These are phyloP conservation scores for Lepiota venenata DNA, from an alignment of 768 basidiomycete genomes.

Conservation along the genomic window DNA sequence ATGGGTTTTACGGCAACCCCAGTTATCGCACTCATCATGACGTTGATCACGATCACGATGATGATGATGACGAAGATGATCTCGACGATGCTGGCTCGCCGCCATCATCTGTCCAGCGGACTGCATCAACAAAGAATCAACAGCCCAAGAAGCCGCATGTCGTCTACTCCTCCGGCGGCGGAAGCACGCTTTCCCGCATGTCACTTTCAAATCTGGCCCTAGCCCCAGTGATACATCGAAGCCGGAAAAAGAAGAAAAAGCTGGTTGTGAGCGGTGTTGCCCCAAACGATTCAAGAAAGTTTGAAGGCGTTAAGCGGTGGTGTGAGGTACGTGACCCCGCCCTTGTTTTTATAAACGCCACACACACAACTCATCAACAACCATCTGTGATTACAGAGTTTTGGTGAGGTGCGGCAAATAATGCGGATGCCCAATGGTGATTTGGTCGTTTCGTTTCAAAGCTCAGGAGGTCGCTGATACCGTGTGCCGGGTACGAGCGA, in stretches of 20 bases:
- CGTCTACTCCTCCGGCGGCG: conserved; percentile 28
- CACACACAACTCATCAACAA: background rate
- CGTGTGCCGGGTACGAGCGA: conserved; percentile 75
- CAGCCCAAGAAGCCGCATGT: conserved; percentile 27
- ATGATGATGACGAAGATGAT: background rate
- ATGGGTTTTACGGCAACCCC: background rate
- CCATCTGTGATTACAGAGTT: conserved; percentile 41
- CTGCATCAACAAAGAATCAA: background rate
- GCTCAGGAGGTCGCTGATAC: conserved; percentile 79
- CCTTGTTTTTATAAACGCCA: background rate
- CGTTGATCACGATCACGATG: background rate
- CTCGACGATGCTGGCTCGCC: background rate
- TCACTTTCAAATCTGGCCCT: conserved; percentile 4
- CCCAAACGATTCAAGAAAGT: conserved; percentile 53
- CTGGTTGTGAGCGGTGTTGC: conserved; percentile 71
- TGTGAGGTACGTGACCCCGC: conserved; percentile 54
- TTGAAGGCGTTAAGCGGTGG: conserved; percentile 71
- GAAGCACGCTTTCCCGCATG: conserved; percentile 22
- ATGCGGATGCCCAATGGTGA: conserved; percentile 74
- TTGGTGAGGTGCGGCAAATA: conserved; percentile 75
- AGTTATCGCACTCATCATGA: background rate
- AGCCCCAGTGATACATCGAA: conserved; percentile 15
- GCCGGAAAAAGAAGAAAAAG: conserved; percentile 54
- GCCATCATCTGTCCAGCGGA: background rate
- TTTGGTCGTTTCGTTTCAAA: conserved; percentile 71